Evolutionary conservation across 1,284 basidiomycete genomes (phyloP).

Genomic region (Marasmius oreades): DNA sequence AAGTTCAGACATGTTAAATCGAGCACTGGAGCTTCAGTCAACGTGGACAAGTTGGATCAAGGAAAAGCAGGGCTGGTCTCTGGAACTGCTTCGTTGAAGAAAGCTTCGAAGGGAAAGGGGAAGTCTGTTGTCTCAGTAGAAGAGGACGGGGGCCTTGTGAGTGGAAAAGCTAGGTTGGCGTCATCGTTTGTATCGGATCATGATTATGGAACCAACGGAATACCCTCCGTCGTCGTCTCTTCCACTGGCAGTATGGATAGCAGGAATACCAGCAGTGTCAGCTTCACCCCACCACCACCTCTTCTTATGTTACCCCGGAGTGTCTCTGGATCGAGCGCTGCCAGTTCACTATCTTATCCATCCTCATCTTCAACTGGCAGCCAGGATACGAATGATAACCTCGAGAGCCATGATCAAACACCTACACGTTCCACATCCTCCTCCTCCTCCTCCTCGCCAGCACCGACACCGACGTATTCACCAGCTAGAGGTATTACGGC

Average conservation of each 20-base stretch:
- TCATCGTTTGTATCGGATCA: conserved; percentile 23
- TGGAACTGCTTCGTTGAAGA: conserved; percentile 4
- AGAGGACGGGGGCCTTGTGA: conserved; percentile 19
- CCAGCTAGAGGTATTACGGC: conserved; percentile 53
- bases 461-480: conserved; percentile 22
- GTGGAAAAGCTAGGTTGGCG: conserved; percentile 22
- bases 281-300: background rate
- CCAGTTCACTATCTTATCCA: background rate
- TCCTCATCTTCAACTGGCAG: conserved; percentile 13
- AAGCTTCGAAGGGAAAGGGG: conserved; percentile 21
- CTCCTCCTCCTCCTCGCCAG: conserved; percentile 15
- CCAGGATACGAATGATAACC: no score
- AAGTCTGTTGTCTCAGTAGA: conserved; percentile 23
- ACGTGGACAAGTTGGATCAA: conserved; percentile 27
- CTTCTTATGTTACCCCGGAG: background rate
- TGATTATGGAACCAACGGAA: background rate
- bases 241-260: conserved; percentile 1
- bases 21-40: background rate
- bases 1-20: conserved; percentile 63
- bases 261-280: background rate
- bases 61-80: conserved; percentile 23
- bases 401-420: no score
- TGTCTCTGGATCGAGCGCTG: no score
- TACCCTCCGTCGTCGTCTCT: conserved; percentile 35
- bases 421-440: background rate